Evolutionary conservation across 805 yeast genomes (phyloP).

Genomic region (Clavispora fructus): DNA sequence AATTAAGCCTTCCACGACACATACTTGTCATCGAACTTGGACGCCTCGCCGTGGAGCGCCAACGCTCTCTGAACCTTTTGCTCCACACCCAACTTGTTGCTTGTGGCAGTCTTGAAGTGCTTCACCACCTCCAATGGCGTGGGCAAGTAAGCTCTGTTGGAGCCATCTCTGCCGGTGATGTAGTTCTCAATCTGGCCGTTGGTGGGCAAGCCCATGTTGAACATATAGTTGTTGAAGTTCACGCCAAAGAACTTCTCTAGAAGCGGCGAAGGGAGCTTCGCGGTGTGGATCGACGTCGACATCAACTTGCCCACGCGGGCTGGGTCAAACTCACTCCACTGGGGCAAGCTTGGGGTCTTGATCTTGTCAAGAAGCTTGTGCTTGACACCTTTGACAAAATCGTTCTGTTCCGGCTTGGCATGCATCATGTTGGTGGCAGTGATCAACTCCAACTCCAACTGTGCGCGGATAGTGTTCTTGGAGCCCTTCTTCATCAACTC

Average conservation of each 20-base stretch:
- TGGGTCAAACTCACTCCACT: slow-evolving; percentile 36
- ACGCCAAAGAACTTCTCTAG: slow-evolving; percentile 36
- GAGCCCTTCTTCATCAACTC: slow-evolving; percentile 62
- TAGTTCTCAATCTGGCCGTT: slow-evolving; percentile 59
- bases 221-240: slow-evolving; percentile 46
- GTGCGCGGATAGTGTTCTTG: slow-evolving; percentile 52
- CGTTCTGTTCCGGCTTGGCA: slow-evolving; percentile 44
- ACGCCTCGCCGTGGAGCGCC: slow-evolving; percentile 48
- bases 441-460: slow-evolving; percentile 67
- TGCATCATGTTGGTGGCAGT: slow-evolving; percentile 71
- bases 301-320: slow-evolving; percentile 17
- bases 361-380: slow-evolving; percentile 60
- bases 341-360: slow-evolving; percentile 43
- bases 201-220: slow-evolving; percentile 74
- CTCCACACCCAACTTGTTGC: slow-evolving; percentile 54
- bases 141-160: slow-evolving; percentile 61
- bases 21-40: slow-evolving; percentile 37
- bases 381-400: slow-evolving; percentile 66
- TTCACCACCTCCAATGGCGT: slow-evolving; percentile 63
- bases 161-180: slow-evolving; percentile 64
- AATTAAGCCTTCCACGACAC: slow-evolving; percentile 34
- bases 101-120: slow-evolving; percentile 50
- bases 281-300: slow-evolving; percentile 14
- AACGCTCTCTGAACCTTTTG: slow-evolving; percentile 57
- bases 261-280: slow-evolving; percentile 23